These are phyloP conservation scores for Fraxinus greggii DNA, from an alignment of 305 asterid species.

Conservation along the genomic window DNA sequence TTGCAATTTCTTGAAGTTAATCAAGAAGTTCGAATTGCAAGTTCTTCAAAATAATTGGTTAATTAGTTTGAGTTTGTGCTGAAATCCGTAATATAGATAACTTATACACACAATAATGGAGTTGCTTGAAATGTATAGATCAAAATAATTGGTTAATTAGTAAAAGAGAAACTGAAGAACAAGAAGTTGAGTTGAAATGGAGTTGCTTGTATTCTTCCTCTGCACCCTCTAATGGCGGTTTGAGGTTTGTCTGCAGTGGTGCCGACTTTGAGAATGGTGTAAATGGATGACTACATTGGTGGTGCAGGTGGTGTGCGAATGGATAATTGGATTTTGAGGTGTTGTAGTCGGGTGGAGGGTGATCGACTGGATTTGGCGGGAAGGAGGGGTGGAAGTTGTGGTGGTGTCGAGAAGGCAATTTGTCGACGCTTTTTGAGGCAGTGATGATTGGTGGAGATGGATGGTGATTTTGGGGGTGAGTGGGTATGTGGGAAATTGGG, in stretches of 20 bases:
- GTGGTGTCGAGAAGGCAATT: too few relatives aligned
- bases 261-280: not conserved
- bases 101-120: not conserved
- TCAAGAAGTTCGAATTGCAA: not conserved
- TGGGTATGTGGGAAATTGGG: not conserved
- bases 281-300: too few relatives aligned
- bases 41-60: not conserved
- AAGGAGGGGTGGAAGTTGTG: too few relatives aligned
- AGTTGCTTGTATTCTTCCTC: not conserved
- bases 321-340: too few relatives aligned
- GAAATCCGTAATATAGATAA: not conserved
- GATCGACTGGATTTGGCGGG: too few relatives aligned
- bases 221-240: not conserved
- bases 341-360: too few relatives aligned
- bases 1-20: not conserved
- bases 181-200: not conserved
- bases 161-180: not conserved
- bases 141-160: not conserved
- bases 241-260: not conserved
- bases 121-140: not conserved
- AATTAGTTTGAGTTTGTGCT: not conserved
- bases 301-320: too few relatives aligned
- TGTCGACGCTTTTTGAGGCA: not conserved
- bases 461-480: not conserved
- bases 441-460: not conserved